A percentile compares a stretch with the other conserved stretches of the same genome.
These are phyloP conservation scores for Teratosphaeria viscida DNA, from an alignment of 2,329 filamentous ascomycete genomes.

Conservation along the genomic window DNA sequence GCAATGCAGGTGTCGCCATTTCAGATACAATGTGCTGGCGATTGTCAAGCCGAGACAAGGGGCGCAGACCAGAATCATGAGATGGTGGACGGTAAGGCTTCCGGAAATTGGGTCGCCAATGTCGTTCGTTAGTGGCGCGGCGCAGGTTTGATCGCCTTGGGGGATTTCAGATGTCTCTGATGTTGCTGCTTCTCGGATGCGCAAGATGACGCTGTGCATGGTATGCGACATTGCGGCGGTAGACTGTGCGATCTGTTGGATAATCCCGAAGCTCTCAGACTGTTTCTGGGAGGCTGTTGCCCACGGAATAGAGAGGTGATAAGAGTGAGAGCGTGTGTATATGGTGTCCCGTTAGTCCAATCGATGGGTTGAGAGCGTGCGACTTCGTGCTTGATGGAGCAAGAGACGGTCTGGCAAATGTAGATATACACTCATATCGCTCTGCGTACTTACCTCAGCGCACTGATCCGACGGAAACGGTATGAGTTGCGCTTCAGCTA, in stretches of 20 bases:
- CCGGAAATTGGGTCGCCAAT: slow-evolving; percentile 7
- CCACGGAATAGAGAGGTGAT: no score
- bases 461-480: background rate
- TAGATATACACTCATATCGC: background rate
- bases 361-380: background rate
- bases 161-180: background rate
- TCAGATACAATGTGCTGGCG: background rate
- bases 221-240: background rate
- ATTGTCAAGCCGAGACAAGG: slow-evolving; percentile 7
- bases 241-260: background rate
- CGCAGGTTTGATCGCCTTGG: slow-evolving; percentile 6
- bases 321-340: no score
- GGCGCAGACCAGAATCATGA: slow-evolving; percentile 9
- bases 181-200: background rate
- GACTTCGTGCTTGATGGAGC: background rate
- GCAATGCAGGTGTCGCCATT: slow-evolving; percentile 7
- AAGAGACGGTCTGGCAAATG: background rate
- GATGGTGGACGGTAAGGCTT: slow-evolving; percentile 9
- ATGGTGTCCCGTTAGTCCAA: no score
- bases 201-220: background rate
- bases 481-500: background rate
- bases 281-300: no score
- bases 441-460: background rate
- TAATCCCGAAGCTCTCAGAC: no score
- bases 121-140: slow-evolving; percentile 5